These are phyloP conservation scores for Monosporascus sp. DNA, from an alignment of 2,329 filamentous ascomycete genomes.

Conservation along the genomic window DNA sequence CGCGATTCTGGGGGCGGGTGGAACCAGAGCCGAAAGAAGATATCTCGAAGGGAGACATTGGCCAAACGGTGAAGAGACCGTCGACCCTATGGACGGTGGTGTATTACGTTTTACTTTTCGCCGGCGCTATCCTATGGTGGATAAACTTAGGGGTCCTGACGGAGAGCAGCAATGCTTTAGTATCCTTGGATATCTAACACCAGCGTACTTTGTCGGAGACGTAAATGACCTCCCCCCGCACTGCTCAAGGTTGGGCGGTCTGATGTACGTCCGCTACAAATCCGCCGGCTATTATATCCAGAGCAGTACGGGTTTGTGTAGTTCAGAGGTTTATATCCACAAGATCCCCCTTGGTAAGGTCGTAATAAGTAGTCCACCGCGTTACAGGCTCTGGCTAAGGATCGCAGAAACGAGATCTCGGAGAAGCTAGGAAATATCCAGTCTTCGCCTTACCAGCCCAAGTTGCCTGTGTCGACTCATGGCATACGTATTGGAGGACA, in stretches of 20 bases:
- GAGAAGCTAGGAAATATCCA: no score
- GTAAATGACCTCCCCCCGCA: background rate
- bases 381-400: no score
- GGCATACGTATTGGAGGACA: no score
- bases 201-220: background rate
- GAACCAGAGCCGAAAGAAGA: conserved; percentile 36
- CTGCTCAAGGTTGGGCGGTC: conserved; percentile 10
- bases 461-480: no score
- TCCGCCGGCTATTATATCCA: no score
- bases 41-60: conserved; percentile 17
- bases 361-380: no score
- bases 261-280: conserved; percentile 14
- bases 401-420: no score
- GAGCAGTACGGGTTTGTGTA: no score
- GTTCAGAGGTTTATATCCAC: no score
- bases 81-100: conserved; percentile 61
- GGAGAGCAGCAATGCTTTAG: conserved; percentile 50
- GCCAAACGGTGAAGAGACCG: conserved; percentile 23
- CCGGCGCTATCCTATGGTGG: conserved; percentile 68
- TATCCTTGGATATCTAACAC: conserved; percentile 22
- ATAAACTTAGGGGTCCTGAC: conserved; percentile 67
- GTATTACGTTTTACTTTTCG: conserved; percentile 74
- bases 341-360: no score
- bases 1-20: conserved; percentile 76
- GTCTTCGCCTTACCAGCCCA: no score